Base-by-base conservation (phyloP, 495 filamentous ascomycete genomes). In the Penicillium flavigenum region DNA sequence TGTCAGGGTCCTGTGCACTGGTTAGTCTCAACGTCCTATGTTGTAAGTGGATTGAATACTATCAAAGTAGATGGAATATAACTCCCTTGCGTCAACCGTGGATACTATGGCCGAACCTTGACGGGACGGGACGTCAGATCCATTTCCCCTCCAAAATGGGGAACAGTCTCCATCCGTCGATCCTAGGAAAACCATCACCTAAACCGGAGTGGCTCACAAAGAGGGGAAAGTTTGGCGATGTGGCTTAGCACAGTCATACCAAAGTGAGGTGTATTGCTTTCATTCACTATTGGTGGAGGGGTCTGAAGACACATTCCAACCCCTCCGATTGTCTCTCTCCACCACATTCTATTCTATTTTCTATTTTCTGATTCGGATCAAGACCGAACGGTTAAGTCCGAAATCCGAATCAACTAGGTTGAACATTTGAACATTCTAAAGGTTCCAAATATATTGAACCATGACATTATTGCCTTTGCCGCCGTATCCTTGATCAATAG, bases 71-170 rank as follows among this genome's bases (percentile, higher is more conserved):
- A 34, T 32, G 17, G 6, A 36, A 51, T n/a, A 50, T 26, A 54
- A 39, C 51, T 68, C 70, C 73, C 73, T 74, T 76, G 70, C 72
- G 57, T 66, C 57, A 64, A 70, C 64, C 67, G 58, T 75, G 72
- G 69, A 62, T 65, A 58, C 39, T 69, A 58, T 63, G 66, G 66
- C 72, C 71, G 67, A 76, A 76, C 75, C 75, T 77, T 76, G 71
- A 77, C 75, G 75, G 75, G 72, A 72, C 75, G 75, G 75, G 65
- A 70, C 74, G 72, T 62, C 42, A 46, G 63, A 66, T 66, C 66
- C 66, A 66, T 57, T 57, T 41, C 19, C 54, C 54, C 44, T 16
- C 34, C 24, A 34, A 34, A 31, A 57, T 29, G 53, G 52, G 24
- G 27, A 50, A 47, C 46, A 43, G n/a, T 20, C 58, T 42, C 27